These are phyloP conservation scores for Phytophthora chlamydospora DNA, from an alignment of 352 stramenopile genomes.

Conservation along the genomic window DNA sequence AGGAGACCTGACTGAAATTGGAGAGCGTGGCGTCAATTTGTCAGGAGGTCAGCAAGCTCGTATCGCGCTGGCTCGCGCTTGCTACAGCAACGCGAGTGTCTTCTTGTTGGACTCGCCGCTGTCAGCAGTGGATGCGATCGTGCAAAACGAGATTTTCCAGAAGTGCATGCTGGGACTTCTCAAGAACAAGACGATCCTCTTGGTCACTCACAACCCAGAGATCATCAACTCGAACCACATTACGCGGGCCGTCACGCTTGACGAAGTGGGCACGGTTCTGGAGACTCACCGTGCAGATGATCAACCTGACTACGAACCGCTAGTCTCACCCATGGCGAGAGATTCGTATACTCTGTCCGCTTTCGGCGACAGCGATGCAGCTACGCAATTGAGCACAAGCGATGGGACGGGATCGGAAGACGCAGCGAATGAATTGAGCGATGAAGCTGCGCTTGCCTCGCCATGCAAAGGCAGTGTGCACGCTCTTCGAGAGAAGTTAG, in stretches of 20 bases:
- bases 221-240: slow-evolving; percentile 47
- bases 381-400: slow-evolving; percentile 17
- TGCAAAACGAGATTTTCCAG: slow-evolving; percentile 92
- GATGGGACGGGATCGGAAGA: slow-evolving; percentile 21
- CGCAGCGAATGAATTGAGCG: slow-evolving; percentile 3
- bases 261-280: slow-evolving; percentile 25
- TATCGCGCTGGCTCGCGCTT: slow-evolving; percentile 68
- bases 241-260: slow-evolving; percentile 23
- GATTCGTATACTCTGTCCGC: slow-evolving; percentile 11
- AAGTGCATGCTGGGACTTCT: slow-evolving; percentile 56
- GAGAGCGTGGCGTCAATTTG: slow-evolving; percentile 95
- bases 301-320: slow-evolving; percentile 20
- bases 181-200: slow-evolving; percentile 74
- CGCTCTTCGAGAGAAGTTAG: background rate
- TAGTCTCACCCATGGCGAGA: slow-evolving; percentile 28
- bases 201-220: slow-evolving; percentile 93
- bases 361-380: slow-evolving; percentile 18
- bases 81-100: slow-evolving; percentile 67
- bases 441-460: slow-evolving; percentile 6
- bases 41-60: slow-evolving; percentile 93
- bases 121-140: slow-evolving; percentile 93
- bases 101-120: slow-evolving; percentile 94
- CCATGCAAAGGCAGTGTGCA: background rate
- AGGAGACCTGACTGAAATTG: slow-evolving; percentile 95
- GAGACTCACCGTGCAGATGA: slow-evolving; percentile 14